Conservation (phyloP, 768 basidiomycete species). For the Rhodotorula sphaerocarpa region DNA sequence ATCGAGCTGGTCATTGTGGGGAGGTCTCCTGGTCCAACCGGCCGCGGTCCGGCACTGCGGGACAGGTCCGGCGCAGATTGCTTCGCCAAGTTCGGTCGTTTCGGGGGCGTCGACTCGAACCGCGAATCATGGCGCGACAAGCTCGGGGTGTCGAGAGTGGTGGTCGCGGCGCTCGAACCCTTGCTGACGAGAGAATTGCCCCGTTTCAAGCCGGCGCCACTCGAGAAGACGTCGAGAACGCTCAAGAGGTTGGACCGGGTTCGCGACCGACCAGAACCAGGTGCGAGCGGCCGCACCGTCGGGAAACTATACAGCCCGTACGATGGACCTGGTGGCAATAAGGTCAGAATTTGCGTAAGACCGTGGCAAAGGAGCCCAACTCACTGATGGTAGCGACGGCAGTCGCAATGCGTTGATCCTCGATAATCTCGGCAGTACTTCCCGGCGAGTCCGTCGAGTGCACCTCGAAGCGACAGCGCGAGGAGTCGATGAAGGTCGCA, state of each 20-base stretch:
- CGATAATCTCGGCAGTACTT: constrained; percentile 8
- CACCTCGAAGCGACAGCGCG: constrained; percentile 13
- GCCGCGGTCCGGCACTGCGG: too few relatives aligned
- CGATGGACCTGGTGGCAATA: neutral
- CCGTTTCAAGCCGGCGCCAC: constrained; percentile 18
- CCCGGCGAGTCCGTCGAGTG: neutral
- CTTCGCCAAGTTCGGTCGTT: constrained; percentile 6
- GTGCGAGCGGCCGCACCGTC: neutral
- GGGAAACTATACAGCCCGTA: constrained; percentile 21
- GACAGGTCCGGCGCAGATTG: constrained; percentile 19
- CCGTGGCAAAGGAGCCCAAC: neutral
- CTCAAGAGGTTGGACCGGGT: constrained; percentile 18
- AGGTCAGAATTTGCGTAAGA: neutral
- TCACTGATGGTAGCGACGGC: constrained; percentile 20
- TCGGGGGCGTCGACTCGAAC: neutral
- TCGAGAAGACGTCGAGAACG: constrained; percentile 19
- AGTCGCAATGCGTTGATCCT: constrained; percentile 12
- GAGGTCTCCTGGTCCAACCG: too few relatives aligned
- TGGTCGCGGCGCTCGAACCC: constrained; percentile 22
- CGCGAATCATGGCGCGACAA: neutral
- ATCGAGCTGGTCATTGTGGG: too few relatives aligned
- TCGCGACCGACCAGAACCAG: neutral
- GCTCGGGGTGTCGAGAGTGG: constrained; percentile 11
- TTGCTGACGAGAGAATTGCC: constrained; percentile 24
- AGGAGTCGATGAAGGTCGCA: neutral